Evolutionary conservation across 768 basidiomycete genomes (phyloP), one percentile per base, ranked within the genome.

Genomic region (Sarcodon sp.): DNA sequence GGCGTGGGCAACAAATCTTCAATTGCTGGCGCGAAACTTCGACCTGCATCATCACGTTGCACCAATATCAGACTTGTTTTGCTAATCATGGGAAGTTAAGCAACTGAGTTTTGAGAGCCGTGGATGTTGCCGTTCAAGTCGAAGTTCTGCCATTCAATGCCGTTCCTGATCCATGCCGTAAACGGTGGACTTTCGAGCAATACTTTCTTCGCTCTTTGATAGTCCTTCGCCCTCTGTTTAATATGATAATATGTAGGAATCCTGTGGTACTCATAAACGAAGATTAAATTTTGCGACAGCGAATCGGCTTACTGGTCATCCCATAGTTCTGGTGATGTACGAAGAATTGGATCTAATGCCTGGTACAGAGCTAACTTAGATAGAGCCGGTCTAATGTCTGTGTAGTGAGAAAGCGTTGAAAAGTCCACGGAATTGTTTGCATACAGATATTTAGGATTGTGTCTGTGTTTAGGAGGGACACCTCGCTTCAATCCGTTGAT

Each of bases 401-500:
- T 33, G 12, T 10, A 38, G 33, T 27, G 37, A 33, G 16, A 16
- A 9, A 16, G 7, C 3, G 1, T 11, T 12, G 15, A 11, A 6
- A 4, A 8, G 7, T 27, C 16, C 9, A 9, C 31, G 15, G 10
- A 15, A n/a, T 7, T 15, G 35, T 4, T 10, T 6, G 48, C 62
- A 44, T 48, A 83, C 87, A 80, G 75, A 36, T 75, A 79, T 60
- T 80, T 81, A 6, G 72, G 64, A 33, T 71, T 71, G 52, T 75
- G 68, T 21, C 83, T 71, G 55, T 86, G 76, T 57, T 85, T 88
- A 0, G 81, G 75, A 9, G 84, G 67, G 1, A 85, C 77, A 1
- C 88, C 88, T 41, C 88, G 79, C 55, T 75, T 81, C n/a, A 80
- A 65, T 2, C 89, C 88, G 51, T 86, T 87, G 53, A 86, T 85